Conservation (phyloP, 2,329 filamentous ascomycete genomes). For the Onygenales sp. region DNA sequence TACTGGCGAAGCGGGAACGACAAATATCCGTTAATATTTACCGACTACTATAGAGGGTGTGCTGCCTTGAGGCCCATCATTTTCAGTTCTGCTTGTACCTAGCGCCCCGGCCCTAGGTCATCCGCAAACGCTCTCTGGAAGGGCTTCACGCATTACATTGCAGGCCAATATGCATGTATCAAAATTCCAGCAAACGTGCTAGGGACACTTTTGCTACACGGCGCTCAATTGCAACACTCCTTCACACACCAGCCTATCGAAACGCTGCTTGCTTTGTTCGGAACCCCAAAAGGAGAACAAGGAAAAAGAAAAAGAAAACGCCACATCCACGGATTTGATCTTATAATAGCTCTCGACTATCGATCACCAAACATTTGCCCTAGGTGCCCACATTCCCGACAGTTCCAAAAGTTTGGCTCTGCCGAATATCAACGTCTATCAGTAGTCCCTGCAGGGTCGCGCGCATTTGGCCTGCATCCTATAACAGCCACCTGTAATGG, state of each 20-base stretch:
- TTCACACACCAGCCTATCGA: background rate
- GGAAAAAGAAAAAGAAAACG: background rate
- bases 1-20: background rate
- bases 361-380: background rate
- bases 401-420: background rate
- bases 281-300: background rate
- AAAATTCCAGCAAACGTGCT: slow-evolving; percentile 29
- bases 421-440: background rate
- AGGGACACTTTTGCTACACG: slow-evolving; percentile 28
- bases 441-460: background rate
- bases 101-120: background rate
- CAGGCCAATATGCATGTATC: slow-evolving; percentile 36
- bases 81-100: background rate
- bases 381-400: background rate
- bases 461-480: background rate
- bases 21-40: background rate
- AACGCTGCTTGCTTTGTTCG: background rate
- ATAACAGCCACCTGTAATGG: slow-evolving; percentile 21
- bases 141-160: slow-evolving; percentile 28
- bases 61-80: background rate
- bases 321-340: background rate
- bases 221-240: background rate
- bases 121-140: slow-evolving; percentile 30
- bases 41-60: background rate
- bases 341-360: background rate